Conservation (phyloP, 2,329 filamentous ascomycete genomes). For the Hypoxylon sp. region DNA sequence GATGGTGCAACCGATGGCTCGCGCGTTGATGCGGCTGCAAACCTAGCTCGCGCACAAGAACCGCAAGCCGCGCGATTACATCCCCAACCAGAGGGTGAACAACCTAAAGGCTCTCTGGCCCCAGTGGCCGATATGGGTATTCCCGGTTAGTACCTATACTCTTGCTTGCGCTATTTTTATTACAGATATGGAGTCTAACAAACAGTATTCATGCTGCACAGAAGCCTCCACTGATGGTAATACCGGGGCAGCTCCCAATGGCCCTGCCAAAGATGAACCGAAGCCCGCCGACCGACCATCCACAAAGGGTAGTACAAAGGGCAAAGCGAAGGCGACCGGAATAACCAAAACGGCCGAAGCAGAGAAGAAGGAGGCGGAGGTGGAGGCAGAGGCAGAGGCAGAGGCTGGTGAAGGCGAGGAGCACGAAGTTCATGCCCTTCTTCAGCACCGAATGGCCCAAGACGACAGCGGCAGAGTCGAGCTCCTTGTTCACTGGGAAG, state of each 20-base stretch:
- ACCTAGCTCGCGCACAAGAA: slow-evolving; percentile 41
- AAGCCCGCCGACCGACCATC: slow-evolving; percentile 18
- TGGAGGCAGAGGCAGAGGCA: slow-evolving; percentile 19
- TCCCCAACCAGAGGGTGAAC: slow-evolving; percentile 29
- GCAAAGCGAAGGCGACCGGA: slow-evolving; percentile 33
- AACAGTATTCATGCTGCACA: slow-evolving; percentile 3
- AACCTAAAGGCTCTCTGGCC: slow-evolving; percentile 33
- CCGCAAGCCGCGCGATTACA: slow-evolving; percentile 39
- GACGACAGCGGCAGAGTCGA: slow-evolving; percentile 50
- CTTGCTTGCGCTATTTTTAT: neutral
- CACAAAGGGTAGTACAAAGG: slow-evolving; percentile 27
- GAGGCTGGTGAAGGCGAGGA: slow-evolving; percentile 47
- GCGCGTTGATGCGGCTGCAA: slow-evolving; percentile 40
- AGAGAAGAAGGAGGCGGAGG: slow-evolving; percentile 10
- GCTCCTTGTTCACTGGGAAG: slow-evolving; percentile 54
- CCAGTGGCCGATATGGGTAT: slow-evolving; percentile 53
- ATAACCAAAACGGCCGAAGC: slow-evolving; percentile 11
- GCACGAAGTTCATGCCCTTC: slow-evolving; percentile 49
- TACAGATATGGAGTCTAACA: neutral
- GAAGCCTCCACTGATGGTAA: slow-evolving; percentile 23
- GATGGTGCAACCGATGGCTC: slow-evolving; percentile 29
- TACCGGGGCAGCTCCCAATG: neutral
- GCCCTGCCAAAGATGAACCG: slow-evolving; percentile 10
- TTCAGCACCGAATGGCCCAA: slow-evolving; percentile 48
- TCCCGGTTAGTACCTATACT: slow-evolving; percentile 40